Evolutionary conservation across 352 stramenopile species (phyloP).

Genomic region (Phytophthora macrochlamydospora): DNA sequence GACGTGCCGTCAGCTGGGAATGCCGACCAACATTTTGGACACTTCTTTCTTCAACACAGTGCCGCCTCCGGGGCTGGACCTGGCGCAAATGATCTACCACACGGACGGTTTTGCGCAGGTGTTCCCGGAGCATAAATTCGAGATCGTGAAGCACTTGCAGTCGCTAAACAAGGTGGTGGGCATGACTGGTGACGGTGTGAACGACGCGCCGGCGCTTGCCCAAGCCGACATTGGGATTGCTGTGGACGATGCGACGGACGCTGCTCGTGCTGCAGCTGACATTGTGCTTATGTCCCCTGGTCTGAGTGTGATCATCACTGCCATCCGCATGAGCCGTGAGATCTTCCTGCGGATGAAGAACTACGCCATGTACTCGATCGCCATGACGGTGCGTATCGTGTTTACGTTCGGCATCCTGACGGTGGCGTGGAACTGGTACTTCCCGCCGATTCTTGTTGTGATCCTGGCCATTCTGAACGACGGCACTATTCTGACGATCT

Average conservation of each 20-base stretch:
- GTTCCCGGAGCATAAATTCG: constrained; percentile 92
- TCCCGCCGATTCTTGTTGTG: constrained; percentile 90
- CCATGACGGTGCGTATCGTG: constrained; percentile 89
- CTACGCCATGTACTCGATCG: constrained; percentile 93
- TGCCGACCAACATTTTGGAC: constrained; percentile 88
- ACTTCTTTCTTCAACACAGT: constrained; percentile 81
- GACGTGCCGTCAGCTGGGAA: constrained; percentile 90
- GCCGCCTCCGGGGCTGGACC: constrained; percentile 60
- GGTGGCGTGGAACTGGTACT: constrained; percentile 89
- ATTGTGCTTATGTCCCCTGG: constrained; percentile 90
- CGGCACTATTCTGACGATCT: constrained; percentile 84
- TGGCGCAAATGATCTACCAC: constrained; percentile 89
- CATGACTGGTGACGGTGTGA: constrained; percentile 92
- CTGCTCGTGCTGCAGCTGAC: constrained; percentile 87
- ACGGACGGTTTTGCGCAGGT: constrained; percentile 95
- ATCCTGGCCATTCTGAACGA: constrained; percentile 93
- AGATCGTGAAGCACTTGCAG: constrained; percentile 91
- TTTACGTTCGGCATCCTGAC: constrained; percentile 89
- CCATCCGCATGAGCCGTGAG: constrained; percentile 85
- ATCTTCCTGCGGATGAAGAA: constrained; percentile 94
- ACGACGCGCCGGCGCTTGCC: constrained; percentile 90
- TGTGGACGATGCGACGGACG: constrained; percentile 89
- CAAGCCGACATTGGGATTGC: constrained; percentile 93
- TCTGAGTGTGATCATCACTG: constrained; percentile 89
- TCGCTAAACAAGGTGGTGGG: constrained; percentile 80